phyloP scores from a whole-genome alignment of 768 basidiomycete species.

The Amanita inopinata region DNA sequence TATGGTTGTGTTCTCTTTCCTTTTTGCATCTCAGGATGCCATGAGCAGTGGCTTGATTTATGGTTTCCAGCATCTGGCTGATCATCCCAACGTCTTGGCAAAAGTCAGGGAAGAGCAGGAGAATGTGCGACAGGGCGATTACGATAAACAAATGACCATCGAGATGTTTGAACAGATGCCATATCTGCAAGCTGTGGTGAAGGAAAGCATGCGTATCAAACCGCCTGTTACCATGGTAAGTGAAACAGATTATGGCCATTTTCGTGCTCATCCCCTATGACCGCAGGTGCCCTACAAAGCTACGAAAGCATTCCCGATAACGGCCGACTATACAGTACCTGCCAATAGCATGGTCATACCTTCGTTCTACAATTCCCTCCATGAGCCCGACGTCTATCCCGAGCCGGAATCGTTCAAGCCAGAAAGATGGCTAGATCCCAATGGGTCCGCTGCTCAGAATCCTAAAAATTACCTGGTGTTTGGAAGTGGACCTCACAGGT shows the following conservation, averaged over 20 bases:
- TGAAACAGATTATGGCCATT: constrained; percentile 2
- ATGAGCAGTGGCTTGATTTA: constrained; percentile 97
- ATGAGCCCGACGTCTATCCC: constrained; percentile 82
- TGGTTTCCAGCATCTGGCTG: constrained; percentile 92
- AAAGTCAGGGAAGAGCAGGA: constrained; percentile 92
- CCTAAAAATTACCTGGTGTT: constrained; percentile 96
- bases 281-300: constrained; percentile 85
- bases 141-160: constrained; percentile 67
- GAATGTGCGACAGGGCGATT: constrained; percentile 68
- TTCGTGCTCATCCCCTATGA: constrained; percentile 10
- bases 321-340: constrained; percentile 87
- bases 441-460: constrained; percentile 68
- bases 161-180: constrained; percentile 90
- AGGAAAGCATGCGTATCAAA: constrained; percentile 84
- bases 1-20: constrained; percentile 93
- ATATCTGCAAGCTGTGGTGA: constrained; percentile 86
- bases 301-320: constrained; percentile 85
- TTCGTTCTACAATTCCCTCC: constrained; percentile 85
- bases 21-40: constrained; percentile 95
- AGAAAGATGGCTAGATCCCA: constrained; percentile 87
- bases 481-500: constrained; percentile 87
- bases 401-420: constrained; percentile 77
- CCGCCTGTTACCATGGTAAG: constrained; percentile 95
- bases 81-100: constrained; percentile 78
- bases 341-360: constrained; percentile 91